Evolutionary conservation across 495 filamentous ascomycete species (phyloP), one percentile per base, ranked within the genome.

Genomic region (Talaromyces liani): DNA sequence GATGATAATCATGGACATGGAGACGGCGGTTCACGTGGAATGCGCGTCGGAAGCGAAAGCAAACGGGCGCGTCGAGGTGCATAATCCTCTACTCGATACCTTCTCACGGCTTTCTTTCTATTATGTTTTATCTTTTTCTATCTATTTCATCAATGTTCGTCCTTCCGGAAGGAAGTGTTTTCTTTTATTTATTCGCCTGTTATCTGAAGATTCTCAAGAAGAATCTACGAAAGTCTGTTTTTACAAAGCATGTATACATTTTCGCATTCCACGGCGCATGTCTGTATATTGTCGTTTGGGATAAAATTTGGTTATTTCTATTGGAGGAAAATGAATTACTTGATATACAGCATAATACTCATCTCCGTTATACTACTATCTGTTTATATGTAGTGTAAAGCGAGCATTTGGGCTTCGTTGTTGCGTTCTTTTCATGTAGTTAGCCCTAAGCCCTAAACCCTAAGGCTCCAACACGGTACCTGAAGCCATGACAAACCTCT

Each of bases 1-100:
- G 72, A 71, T 31, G 76, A 71, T 16, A 72, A 75, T 62, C 72
- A 70, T 54, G 61, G 63, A 49, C 61, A 62, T 57, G 67, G 62
- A 20, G 65, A 69, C 4, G 63, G 33, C n/a, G 68, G 65, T n/a
- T 71, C 76, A 22, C 76, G 69, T 27, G 73, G 76, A 27, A 72
- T 69, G 63, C 66, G 77, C 9, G 74, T 73, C 64, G 75, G 75
- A 24, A 71, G 68, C 63, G 79, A 81, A 3, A 81, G 67, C 64
- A 81, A 81, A 63, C 75, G 79, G 33, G 73, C 75, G 57, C 75
- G 79, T 56, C 75, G 79, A 41, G 79, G 79, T 58, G 68, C 66
- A 36, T 79, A 66, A 76, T 58, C n/a, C 1, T 20, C 41, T n/a
- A 41, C 39, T 54, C 24, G 24, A 14, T 29, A 12, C 24, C 16